Conservation (phyloP, 306 rosid genomes). For the Trifolium pratense region DNA sequence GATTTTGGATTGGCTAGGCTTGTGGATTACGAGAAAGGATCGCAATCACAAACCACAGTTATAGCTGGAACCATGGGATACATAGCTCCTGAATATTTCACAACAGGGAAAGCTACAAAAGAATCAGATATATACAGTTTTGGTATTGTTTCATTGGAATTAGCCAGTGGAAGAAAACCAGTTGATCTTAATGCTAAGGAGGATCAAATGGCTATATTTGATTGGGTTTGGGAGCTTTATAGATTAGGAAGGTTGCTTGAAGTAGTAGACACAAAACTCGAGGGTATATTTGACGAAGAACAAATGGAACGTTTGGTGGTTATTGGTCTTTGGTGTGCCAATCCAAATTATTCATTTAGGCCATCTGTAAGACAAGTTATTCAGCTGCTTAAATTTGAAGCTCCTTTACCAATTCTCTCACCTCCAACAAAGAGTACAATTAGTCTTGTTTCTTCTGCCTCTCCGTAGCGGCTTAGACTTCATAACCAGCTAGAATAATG, state of each 20-base stretch:
- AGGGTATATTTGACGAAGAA: neutral
- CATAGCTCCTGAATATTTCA: constrained; percentile 24
- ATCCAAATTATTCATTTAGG: constrained; percentile 27
- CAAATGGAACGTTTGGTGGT: constrained; percentile 12
- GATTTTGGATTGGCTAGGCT: constrained; percentile 26
- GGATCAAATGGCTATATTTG: constrained; percentile 12
- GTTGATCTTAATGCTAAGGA: constrained; percentile 9
- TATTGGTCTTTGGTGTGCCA: constrained; percentile 31
- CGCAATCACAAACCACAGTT: neutral
- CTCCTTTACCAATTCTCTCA: constrained; percentile 12
- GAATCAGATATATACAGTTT: constrained; percentile 20
- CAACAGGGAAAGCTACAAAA: constrained; percentile 20
- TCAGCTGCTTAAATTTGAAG: constrained; percentile 26
- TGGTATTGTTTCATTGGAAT: constrained; percentile 33
- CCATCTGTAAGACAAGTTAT: constrained; percentile 24
- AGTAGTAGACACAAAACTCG: constrained; percentile 7
- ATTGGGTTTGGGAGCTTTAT: constrained; percentile 29
- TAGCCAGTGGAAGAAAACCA: constrained; percentile 42
- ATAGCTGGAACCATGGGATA: constrained; percentile 28
- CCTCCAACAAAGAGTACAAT: neutral
- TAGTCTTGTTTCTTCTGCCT: neutral
- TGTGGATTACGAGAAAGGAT: constrained; percentile 16
- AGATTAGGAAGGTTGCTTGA: constrained; percentile 21
- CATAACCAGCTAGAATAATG: neutral
- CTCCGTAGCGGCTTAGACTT: neutral